Conservation (phyloP, 768 basidiomycete species). For the Leccinum imitatum region DNA sequence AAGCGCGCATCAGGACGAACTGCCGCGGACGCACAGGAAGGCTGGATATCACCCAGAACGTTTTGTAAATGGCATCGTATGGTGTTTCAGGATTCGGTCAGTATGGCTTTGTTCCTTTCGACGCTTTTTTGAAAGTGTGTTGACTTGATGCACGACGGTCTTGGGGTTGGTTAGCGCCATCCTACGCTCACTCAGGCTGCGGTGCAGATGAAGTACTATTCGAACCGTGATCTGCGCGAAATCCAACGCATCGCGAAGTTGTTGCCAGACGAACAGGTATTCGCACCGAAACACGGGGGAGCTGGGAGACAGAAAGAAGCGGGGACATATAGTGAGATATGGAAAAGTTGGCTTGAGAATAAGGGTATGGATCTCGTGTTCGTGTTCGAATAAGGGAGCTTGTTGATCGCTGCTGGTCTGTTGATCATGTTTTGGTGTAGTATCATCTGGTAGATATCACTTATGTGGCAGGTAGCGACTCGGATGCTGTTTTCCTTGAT, state of each 20-base stretch:
- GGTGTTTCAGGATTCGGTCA: slow-evolving; percentile 42
- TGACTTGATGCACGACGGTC: background rate
- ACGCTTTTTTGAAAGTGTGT: background rate
- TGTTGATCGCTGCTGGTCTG: background rate
- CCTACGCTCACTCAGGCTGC: slow-evolving; percentile 37
- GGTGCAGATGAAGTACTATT: slow-evolving; percentile 35
- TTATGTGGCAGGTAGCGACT: background rate
- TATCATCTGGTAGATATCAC: background rate
- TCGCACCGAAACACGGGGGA: slow-evolving; percentile 16
- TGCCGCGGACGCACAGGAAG: slow-evolving; percentile 22
- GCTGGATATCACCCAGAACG: slow-evolving; percentile 32
- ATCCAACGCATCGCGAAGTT: slow-evolving; percentile 43
- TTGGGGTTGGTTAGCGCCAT: slow-evolving; percentile 27
- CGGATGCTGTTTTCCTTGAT: background rate
- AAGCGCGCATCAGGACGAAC: background rate
- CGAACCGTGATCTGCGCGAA: slow-evolving; percentile 38
- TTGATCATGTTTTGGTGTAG: background rate
- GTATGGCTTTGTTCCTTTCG: slow-evolving; percentile 12
- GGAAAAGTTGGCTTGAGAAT: slow-evolving; percentile 39
- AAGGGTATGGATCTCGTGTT: slow-evolving; percentile 37
- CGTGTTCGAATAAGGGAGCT: slow-evolving; percentile 30
- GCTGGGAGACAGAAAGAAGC: slow-evolving; percentile 15
- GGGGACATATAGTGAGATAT: slow-evolving; percentile 36
- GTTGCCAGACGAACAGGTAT: slow-evolving; percentile 37
- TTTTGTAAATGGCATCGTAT: slow-evolving; percentile 50